Conservation (phyloP, 208 protist species). For the Leishmania major region DNA sequence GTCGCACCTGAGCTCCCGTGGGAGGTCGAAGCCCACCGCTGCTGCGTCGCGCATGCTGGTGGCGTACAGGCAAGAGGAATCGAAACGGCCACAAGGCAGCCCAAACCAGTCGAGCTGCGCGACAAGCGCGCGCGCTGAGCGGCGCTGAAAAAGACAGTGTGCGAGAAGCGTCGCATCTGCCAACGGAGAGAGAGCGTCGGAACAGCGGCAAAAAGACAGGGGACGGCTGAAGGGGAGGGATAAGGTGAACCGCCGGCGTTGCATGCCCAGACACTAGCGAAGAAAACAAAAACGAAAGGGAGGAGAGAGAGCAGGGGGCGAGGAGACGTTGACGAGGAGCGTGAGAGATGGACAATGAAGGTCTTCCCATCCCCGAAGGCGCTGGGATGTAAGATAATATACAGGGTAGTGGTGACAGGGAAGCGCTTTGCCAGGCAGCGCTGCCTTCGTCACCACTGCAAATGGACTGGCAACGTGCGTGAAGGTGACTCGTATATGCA, state of each 20-base stretch:
- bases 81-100: background rate
- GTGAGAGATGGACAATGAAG: background rate
- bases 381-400: background rate
- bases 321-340: background rate
- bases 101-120: background rate
- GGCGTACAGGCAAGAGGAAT: background rate
- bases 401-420: background rate
- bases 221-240: background rate
- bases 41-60: background rate
- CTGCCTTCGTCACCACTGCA: background rate
- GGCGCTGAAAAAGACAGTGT: background rate
- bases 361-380: background rate
- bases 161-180: background rate
- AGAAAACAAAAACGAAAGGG: conserved; percentile 19
- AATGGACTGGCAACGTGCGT: background rate
- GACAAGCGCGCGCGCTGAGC: background rate
- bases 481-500: background rate
- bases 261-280: background rate
- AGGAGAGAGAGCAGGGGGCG: background rate
- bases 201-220: background rate
- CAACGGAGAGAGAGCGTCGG: background rate
- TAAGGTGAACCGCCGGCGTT: background rate
- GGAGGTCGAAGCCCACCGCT: conserved; percentile 4
- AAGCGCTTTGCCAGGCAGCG: background rate
- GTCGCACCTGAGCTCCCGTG: background rate